Evolutionary conservation across 805 yeast genomes (phyloP), one percentile per base, ranked within the genome.

Genomic region (Candida piceae): DNA sequence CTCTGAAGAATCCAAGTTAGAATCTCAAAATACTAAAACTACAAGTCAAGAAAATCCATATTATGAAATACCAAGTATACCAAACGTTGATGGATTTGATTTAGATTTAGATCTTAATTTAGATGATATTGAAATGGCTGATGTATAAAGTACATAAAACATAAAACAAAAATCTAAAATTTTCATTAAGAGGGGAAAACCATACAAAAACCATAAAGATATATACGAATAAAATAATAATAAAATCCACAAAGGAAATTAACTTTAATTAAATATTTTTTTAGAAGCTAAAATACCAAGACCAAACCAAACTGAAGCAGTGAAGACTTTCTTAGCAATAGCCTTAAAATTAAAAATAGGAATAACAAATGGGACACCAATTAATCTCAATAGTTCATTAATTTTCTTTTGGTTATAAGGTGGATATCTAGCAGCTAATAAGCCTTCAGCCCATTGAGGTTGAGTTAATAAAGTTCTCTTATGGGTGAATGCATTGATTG

Each of bases 401-500:
- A 16, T 9, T 39, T 71, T 69, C 31, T 52, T 50, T 0, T 48
- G 38, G 4, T 58, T 57, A 49, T 64, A 69, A 15, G 93, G 94
- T 7, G 88, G 80, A 50, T 81, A 83, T 52, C 94, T 74, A 29
- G 72, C 66, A n/a, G 67, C 61, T 35, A 81, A 53, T 19, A 78
- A 45, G 13, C 63, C 47, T 51, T 87, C 96, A 33, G 67, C 67
- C 80, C 80, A 78, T 13, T 31, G 34, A 12, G 82, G 79, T 55
- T 82, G 85, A 32, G 67, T 72, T 46, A 84, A 55, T 3, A 79
- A 66, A 0, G 88, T 73, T 50, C 95, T 72, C 53, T 74, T 75
- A 57, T 85, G 95, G 2, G 87, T 73, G 53, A 89, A 89, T n/a
- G 83, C 67, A 31, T 78, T 74, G 44, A 78, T 70, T 7, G 88